Evolutionary conservation across 2,329 filamentous ascomycete genomes (phyloP).

Genomic region (Venturia carpophila): DNA sequence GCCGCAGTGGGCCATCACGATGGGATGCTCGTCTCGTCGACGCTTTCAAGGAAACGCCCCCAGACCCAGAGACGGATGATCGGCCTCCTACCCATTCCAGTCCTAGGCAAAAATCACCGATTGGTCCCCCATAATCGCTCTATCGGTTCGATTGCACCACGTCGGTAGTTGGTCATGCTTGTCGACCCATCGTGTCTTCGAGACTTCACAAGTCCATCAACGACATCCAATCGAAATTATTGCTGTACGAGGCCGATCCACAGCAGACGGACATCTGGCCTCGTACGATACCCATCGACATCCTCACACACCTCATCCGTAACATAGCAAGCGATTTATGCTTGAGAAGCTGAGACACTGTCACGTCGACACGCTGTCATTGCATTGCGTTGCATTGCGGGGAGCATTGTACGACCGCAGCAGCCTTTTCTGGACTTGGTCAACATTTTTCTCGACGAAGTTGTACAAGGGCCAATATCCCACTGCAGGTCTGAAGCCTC

Average conservation of each 20-base stretch:
- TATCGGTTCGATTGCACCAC: conserved; percentile 3
- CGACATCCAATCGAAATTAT: background rate
- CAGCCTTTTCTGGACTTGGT: background rate
- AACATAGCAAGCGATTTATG: background rate
- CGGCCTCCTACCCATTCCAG: background rate
- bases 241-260: background rate
- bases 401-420: background rate
- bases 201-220: background rate
- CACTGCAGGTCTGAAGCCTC: background rate
- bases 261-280: background rate
- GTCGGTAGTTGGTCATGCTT: background rate
- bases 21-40: background rate
- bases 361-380: conserved; percentile 5
- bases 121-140: background rate
- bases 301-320: no score
- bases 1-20: background rate
- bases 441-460: background rate
- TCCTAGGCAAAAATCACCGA: conserved; percentile 10
- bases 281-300: background rate
- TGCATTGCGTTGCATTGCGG: conserved; percentile 4
- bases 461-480: conserved; percentile 6
- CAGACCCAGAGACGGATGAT: background rate
- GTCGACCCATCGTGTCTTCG: background rate
- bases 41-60: no score
- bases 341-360: conserved; percentile 5